Evolutionary conservation across 768 basidiomycete genomes (phyloP), one percentile per base, ranked within the genome.

Genomic region (Amanita pseudoporphyria): DNA sequence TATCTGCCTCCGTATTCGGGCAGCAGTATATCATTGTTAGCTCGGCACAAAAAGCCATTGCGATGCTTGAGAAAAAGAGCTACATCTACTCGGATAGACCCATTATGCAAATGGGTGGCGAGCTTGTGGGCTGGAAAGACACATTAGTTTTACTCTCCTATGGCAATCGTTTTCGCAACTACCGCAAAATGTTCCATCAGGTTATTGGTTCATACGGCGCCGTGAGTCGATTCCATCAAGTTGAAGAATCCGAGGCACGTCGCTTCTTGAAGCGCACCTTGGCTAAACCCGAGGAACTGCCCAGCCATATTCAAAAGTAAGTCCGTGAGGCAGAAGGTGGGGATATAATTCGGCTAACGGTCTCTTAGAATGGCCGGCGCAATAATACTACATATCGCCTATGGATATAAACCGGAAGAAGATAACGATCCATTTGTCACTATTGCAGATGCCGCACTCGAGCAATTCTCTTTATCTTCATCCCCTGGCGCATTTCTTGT

Each of bases 31-130:
- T 78, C 26, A 57, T 79, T 47, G 26, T 79, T 24, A 79, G 75
- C 57, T 68, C 65, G 0, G 56, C 54, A 7, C 56, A 68, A 18
- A 49, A 56, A 2, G 76, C 76, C 3, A 55, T 65, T 16, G 71
- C 77, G 24, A 63, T 79, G 62, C 70, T 80, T n/a, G 72, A 78
- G 32, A 72, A 71, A 53, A 74, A 71, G 51, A 72, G 78, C 31
- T 61, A 68, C 12, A 68, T 72, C 28, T 79, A 79, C 56, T 81
- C 79, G 10, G 77, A 80, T 58, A 66, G 79, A 32, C 77, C 79
- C 0, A 49, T 65, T n/a, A 56, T 69, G 44, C 62, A 62, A 24
- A 71, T 74, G 69, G 66, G 67, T 9, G 70, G 68, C 6, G 69
- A 71, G 33, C 62, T 77, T 12, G 72, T 66, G 3, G 68, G 67